phyloP scores from a whole-genome alignment of 1,284 basidiomycete species.

The Tilletia caries region DNA sequence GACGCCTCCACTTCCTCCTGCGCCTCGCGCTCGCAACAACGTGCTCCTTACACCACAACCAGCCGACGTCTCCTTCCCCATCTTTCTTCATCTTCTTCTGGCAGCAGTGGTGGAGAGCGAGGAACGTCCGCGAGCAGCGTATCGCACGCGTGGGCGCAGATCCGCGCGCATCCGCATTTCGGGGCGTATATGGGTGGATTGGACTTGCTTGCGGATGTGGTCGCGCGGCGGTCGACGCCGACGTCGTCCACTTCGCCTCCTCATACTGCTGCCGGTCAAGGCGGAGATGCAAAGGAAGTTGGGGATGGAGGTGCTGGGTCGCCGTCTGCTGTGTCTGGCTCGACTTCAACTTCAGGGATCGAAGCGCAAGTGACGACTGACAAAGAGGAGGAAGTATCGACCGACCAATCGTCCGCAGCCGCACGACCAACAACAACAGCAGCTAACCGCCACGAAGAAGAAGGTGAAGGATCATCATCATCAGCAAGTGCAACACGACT shows the following conservation, averaged over 20 bases:
- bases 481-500: constrained; percentile 11
- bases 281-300: too few species aligned
- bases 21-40: not conserved
- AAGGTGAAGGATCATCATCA: constrained; percentile 17
- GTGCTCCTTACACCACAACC: too few species aligned
- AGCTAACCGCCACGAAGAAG: constrained; percentile 9
- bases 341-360: too few species aligned
- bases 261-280: too few species aligned
- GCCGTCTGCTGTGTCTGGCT: too few species aligned
- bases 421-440: too few species aligned
- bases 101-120: not conserved
- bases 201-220: constrained; percentile 49
- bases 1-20: not conserved
- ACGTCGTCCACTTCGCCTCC: too few species aligned
- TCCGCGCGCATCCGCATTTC: constrained; percentile 48
- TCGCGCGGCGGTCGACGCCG: constrained; percentile 19
- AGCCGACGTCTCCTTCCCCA: too few species aligned
- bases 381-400: too few species aligned
- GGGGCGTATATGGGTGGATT: constrained; percentile 41
- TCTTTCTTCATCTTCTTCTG: not conserved
- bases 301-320: too few species aligned
- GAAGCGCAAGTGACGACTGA: too few species aligned
- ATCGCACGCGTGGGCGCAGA: constrained; percentile 43
- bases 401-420: too few species aligned
- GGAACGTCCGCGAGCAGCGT: constrained; percentile 22